Conservation (phyloP, 1,284 basidiomycete genomes). For the Taiwanofungus camphoratus region DNA sequence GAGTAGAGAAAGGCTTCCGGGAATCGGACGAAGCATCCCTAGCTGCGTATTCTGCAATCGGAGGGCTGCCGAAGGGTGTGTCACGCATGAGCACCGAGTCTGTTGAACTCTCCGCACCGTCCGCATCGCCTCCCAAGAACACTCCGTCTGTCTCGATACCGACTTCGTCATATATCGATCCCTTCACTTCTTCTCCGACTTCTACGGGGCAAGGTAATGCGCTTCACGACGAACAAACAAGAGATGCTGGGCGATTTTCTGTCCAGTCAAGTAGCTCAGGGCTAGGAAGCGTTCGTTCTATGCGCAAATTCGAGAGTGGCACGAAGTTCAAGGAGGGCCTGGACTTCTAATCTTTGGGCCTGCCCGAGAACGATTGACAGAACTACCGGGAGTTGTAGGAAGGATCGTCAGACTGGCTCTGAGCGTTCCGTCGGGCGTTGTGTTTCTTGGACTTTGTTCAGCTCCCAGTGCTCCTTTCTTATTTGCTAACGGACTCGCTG, state of each 20-base stretch:
- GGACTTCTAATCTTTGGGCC: no score
- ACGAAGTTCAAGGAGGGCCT: slow-evolving; percentile 27
- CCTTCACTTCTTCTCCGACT: slow-evolving; percentile 17
- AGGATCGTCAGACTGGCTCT: no score
- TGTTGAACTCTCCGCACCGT: slow-evolving; percentile 18
- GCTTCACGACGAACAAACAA: slow-evolving; percentile 1
- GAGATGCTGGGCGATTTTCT: slow-evolving; percentile 19
- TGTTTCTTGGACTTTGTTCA: no score
- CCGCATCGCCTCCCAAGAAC: neutral
- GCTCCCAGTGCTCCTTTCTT: no score
- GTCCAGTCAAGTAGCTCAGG: slow-evolving; percentile 14
- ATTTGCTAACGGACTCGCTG: no score
- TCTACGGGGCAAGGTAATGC: slow-evolving; percentile 8
- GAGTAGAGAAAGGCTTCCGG: slow-evolving; percentile 7
- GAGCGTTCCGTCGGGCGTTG: no score
- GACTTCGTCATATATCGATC: slow-evolving; percentile 9
- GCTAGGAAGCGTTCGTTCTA: slow-evolving; percentile 16
- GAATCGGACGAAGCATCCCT: slow-evolving; percentile 11
- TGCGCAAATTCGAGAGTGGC: slow-evolving; percentile 27
- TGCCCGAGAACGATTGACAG: no score
- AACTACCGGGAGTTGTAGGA: no score
- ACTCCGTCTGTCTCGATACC: slow-evolving; percentile 1
- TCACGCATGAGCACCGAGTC: slow-evolving; percentile 15
- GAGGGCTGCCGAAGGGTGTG: slow-evolving; percentile 1
- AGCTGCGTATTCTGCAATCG: neutral